Evolutionary conservation across 192 early-diverging fungal species (phyloP), one percentile per base, ranked within the genome.

Genomic region (Podila epicladia): DNA sequence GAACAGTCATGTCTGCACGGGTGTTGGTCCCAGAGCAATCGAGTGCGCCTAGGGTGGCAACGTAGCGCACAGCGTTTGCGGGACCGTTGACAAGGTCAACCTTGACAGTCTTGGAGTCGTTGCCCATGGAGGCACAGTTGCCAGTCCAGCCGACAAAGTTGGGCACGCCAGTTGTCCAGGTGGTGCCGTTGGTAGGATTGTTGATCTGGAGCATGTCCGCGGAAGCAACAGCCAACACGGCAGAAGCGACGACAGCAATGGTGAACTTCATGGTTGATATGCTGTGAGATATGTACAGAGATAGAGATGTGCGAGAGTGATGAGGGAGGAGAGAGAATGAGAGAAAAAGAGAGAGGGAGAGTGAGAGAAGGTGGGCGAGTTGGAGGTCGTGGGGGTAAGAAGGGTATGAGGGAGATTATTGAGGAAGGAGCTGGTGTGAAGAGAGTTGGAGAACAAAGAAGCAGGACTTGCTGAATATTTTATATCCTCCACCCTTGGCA

Each of bases 91-190:
- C 76, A 12, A 79, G 70, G 68, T 79, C 76, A 41, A 79, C 76
- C 76, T 79, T 79, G 65, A 79, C 76, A 1, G 70, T 22, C 37
- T 68, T 79, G 65, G 76, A 57, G 22, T 79, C 70, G 11, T 58
- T 72, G 37, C 76, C 76, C 76, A 79, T 79, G 5, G 70, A 79
- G n/a, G 76, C 76, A 41, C 76, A 79, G 76, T 79, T 79, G 35
- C 76, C 70, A 11, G 45, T 68, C 76, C 76, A 79, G 62, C 76
- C 76, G 7, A 79, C 76, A 67, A 79, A 79, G 28, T 79, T 72
- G 60, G 76, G 53, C 37, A 79, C 58, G 13, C 51, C 65, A 12
- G 76, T 79, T 58, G 38, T 79, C 76, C 76, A 79, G 59, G 33
- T 50, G 4, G 76, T 79, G 28, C 76, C 76, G 20, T 72, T 64